Base-by-base conservation (phyloP, 2,329 filamentous ascomycete species). In the Colletotrichum endophyticum region DNA sequence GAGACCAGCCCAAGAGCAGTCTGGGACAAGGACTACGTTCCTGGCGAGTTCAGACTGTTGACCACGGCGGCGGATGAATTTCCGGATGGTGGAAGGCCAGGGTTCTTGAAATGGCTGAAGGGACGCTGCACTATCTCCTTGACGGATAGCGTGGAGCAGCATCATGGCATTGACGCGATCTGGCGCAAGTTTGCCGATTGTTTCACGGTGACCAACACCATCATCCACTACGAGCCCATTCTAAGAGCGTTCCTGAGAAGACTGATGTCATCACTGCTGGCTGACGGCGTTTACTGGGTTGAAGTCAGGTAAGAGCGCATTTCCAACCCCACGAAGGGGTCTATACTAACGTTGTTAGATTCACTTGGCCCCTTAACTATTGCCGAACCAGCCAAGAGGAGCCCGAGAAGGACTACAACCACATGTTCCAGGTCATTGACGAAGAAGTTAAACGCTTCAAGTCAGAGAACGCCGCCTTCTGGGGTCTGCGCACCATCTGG, bases 221-320 rank as follows among this genome's bases (percentile, higher is more conserved):
- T 97, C 64, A 88, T 96, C 36, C 94, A 92, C 84, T 96, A 97
- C 84, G 95, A 98, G 84, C 95, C 95, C 4, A 94, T 98, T 71
- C 95, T 94, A 85, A 91, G 94, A 62, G 89, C 88, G 28, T 96
- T 94, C 81, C 85, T 97, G 76, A 90, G 89, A 28, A 89, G 90
- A 28, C 87, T 98, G 81, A 90, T 96, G 81, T 85, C 87, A 62
- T 89, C 92, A 59, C 87, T 98, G 19, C 86, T 92, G 12, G 90
- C 91, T 8, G 95, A 98, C 83, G 94, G 95, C 12, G 90, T 98
- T 39, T 91, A 88, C 80, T 98, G 95, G 88, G 93, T 94, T 22
- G 95, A 98, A 82, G 86, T 98, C 77, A 89, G 87, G 82, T 83
- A 62, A 53, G 69, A 15, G 13, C 7, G 3, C 62, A 76, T 72